Evolutionary conservation across 2,329 filamentous ascomycete species (phyloP), one percentile per base, ranked within the genome.

Genomic region (Colletotrichum tropicale): DNA sequence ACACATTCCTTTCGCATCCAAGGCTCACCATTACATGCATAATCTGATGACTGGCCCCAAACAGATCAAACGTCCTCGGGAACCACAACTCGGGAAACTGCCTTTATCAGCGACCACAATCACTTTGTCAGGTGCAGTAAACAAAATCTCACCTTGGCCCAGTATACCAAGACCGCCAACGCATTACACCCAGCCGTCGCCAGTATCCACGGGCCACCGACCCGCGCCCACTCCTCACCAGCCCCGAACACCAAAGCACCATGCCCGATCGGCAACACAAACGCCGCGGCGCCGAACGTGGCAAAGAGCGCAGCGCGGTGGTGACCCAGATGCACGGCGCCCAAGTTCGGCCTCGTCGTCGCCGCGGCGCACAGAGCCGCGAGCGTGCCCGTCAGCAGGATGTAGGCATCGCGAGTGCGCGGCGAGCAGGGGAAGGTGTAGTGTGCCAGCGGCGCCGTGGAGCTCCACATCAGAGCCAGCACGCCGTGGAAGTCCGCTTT

Each of bases 401-500:
- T 82, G 79, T 89, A 89, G 1, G 80, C 65, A 6, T 78, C 77
- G 66, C 83, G 84, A 21, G 85, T 77, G 13, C 70, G 32, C 43
- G 1, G 80, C 69, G 8, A 84, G 79, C 73, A 85, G 84, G 77
- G 70, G 65, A 92, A 91, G 5, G 85, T 86, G 79, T 91, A 91
- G 79, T 89, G 90, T n/a, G 92, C 83, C 2, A 90, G 87, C 6
- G 91, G 91, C 8, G 92, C 85, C 62, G 90, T 92, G 74, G 88
- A 88, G 6, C 89, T 89, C 90, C 91, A 93, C 82, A 93, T 93
- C 74, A 93, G 81, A 8, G 90, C 84, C 4, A 93, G 86, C 58
- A 93, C 90, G 9, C 91, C 91, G 58, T 91, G 86, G 77, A 92
- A 91, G 80, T 93, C 92, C 32, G 93, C 82, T 78, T 90, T 88